Percentiles rank a stretch among this genome's conserved stretches.
These are phyloP conservation scores for Ceratocystis huliohia DNA, from an alignment of 2,329 filamentous ascomycete genomes.

Conservation along the genomic window DNA sequence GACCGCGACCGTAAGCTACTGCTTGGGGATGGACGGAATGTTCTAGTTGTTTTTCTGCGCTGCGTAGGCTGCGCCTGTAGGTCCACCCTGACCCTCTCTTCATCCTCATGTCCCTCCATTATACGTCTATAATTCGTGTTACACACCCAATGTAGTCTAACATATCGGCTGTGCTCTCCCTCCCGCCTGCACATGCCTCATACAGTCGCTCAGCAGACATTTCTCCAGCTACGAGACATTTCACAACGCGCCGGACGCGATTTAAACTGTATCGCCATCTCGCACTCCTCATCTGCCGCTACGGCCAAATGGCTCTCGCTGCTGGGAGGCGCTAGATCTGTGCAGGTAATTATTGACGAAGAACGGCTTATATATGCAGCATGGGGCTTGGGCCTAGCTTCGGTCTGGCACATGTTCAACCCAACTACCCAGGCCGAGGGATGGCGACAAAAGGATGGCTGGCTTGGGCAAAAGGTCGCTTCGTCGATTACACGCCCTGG, in stretches of 20 bases:
- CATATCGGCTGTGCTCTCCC: neutral
- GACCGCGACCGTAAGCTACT: constrained; percentile 35
- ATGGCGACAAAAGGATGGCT: constrained; percentile 41
- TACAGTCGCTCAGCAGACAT: constrained; percentile 44
- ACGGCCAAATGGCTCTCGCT: constrained; percentile 46
- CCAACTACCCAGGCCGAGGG: constrained; percentile 40
- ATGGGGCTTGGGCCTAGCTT: constrained; percentile 44
- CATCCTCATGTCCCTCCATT: constrained; percentile 10
- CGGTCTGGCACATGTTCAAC: constrained; percentile 41
- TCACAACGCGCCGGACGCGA: constrained; percentile 37
- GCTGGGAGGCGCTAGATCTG: constrained; percentile 44
- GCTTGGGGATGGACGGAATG: constrained; percentile 34
- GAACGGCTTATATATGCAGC: constrained; percentile 44
- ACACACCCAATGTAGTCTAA: neutral
- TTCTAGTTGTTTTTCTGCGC: constrained; percentile 40
- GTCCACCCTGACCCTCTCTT: constrained; percentile 23
- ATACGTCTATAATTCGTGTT: neutral
- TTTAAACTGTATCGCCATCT: constrained; percentile 45
- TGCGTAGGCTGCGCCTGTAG: constrained; percentile 45
- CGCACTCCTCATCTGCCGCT: constrained; percentile 44
- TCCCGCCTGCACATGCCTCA: neutral
- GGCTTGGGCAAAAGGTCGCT: constrained; percentile 41
- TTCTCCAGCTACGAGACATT: constrained; percentile 42
- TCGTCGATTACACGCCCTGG: constrained; percentile 28
- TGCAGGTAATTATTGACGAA: constrained; percentile 44